Conservation (phyloP, 2,329 filamentous ascomycete species). For the Aureobasidium sp. region DNA sequence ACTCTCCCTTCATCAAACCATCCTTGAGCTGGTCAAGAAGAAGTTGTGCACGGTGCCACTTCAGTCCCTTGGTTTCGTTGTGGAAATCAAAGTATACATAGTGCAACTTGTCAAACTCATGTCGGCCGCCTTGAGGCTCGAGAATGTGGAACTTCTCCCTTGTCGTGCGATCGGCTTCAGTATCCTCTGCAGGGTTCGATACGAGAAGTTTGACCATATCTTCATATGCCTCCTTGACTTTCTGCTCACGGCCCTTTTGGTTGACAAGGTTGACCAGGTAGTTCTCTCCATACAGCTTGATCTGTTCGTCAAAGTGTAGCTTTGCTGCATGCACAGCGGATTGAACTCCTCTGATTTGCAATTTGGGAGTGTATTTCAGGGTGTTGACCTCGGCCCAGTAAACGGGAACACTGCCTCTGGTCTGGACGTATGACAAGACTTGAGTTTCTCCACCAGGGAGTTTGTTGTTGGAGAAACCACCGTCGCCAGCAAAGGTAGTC, state of each 20-base stretch:
- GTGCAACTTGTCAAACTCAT: slow-evolving; percentile 75
- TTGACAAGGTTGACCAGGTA: slow-evolving; percentile 97
- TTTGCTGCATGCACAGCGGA: slow-evolving; percentile 68
- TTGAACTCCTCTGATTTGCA: slow-evolving; percentile 80
- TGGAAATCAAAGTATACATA: slow-evolving; percentile 99
- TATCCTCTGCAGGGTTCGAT: slow-evolving; percentile 57
- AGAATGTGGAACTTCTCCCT: slow-evolving; percentile 76
- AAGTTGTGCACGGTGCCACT: slow-evolving; percentile 84
- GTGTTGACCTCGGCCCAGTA: slow-evolving; percentile 97
- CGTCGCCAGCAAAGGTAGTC: slow-evolving; percentile 71
- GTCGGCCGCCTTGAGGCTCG: slow-evolving; percentile 51
- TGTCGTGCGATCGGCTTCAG: slow-evolving; percentile 53
- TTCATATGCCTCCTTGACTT: slow-evolving; percentile 90
- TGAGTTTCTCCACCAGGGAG: slow-evolving; percentile 65
- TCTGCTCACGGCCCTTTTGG: slow-evolving; percentile 82
- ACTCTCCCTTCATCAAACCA: slow-evolving; percentile 69
- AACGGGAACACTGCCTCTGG: slow-evolving; percentile 87
- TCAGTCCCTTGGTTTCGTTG: slow-evolving; percentile 89
- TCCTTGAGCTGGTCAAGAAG: slow-evolving; percentile 75
- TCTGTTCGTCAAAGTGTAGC: slow-evolving; percentile 89
- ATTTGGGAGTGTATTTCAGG: slow-evolving; percentile 79
- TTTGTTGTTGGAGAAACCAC: slow-evolving; percentile 67
- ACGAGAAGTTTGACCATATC: slow-evolving; percentile 73
- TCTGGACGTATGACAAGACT: slow-evolving; percentile 91
- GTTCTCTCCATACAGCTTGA: slow-evolving; percentile 88